Evolutionary conservation across 148 eudicot genomes (phyloP), one percentile per base, ranked within the genome.

Genomic region (Tetragonia tetragonoides): DNA sequence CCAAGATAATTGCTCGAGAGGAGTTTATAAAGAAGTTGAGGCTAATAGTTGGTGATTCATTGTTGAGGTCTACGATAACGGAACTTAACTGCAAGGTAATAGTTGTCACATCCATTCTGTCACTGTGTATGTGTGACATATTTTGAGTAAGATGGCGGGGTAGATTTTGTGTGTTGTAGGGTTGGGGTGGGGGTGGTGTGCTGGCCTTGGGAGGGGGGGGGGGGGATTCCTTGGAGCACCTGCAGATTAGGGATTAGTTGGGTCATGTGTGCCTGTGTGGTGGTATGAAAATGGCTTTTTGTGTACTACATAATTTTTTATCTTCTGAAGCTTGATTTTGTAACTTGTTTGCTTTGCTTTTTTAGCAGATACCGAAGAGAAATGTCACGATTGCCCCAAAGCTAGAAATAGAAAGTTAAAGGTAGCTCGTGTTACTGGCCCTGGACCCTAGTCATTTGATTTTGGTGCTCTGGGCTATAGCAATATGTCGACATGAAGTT

Each of bases 401-500:
- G 8, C 80, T 66, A 63, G 82, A 78, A 51, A 60, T 64, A 77
- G 84, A 66, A 57, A 56, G 69, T 72, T 81, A 68, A 68, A 10
- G 71, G 61, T 46, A 28, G 73, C 24, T 16, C n/a, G 23, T 60
- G 47, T 42, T 40, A 2, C 16, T 54, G 47, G 4, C n/a, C 10
- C 49, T 46, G 5, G 4, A 68, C 66, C 44, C 51, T 39, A 59
- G 66, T 14, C 17, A 56, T 54, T 51, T 21, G 20, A 20, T 12
- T 49, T 8, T 44, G 3, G 42, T 70, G 37, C 10, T 70, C 57
- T 24, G 34, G 24, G 37, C 10, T 42, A 59, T 68, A 49, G 78
- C 14, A 84, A 84, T 84, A 84, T 69, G 87, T 84, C 87, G 87
- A 84, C 87, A 81, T 81, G 42, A 84, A 81, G 79, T 72, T 40